Evolutionary conservation across 305 asterid species (phyloP).

Genomic region (Rubia tinctorum): DNA sequence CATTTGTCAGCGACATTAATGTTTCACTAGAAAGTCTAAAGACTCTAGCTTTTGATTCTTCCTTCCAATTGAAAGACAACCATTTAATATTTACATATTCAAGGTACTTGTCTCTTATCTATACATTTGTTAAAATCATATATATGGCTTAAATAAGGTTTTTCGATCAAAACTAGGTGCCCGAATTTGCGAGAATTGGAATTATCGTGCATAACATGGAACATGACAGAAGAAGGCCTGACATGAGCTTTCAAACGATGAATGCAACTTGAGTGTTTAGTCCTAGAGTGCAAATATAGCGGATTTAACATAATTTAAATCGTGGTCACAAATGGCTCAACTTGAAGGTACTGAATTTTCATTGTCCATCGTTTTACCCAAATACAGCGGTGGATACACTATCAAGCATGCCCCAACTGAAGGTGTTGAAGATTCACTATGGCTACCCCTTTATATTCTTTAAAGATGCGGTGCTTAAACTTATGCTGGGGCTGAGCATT

Average conservation of each 20-base stretch:
- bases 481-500: background rate
- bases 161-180: background rate
- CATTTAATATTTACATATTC: background rate
- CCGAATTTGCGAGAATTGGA: background rate
- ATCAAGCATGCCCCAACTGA: background rate
- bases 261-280: background rate
- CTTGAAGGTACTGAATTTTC: background rate
- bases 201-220: background rate
- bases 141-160: too few relatives aligned
- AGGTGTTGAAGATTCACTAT: background rate
- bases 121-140: too few relatives aligned
- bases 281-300: background rate
- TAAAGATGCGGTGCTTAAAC: background rate
- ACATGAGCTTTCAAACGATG: background rate
- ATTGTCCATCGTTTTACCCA: background rate
- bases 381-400: background rate
- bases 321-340: background rate
- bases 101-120: too few relatives aligned
- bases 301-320: background rate
- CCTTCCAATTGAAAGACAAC: background rate
- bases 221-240: background rate
- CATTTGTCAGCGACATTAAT: background rate
- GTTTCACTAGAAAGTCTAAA: background rate
- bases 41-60: background rate
- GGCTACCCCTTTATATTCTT: background rate